These are phyloP conservation scores for Eucalyptus camaldulensis DNA, from an alignment of 345 rosid genomes.

Conservation along the genomic window DNA sequence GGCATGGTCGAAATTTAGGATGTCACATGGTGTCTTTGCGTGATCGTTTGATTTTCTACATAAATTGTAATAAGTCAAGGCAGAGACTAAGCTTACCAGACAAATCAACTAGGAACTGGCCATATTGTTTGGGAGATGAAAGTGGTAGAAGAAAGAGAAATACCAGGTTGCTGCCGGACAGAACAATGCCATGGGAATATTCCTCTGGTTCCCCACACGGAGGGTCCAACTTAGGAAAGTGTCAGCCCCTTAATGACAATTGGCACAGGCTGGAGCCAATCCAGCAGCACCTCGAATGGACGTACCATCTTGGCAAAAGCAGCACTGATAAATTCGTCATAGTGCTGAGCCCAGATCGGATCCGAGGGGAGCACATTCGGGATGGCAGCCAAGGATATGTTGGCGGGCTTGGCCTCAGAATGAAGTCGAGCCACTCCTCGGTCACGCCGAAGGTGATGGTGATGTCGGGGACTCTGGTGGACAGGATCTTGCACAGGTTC, in stretches of 20 bases:
- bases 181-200: slow-evolving; percentile 35
- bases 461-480: neutral
- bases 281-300: slow-evolving; percentile 1
- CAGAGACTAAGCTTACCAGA: neutral
- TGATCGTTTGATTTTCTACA: no score
- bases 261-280: neutral
- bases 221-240: slow-evolving; percentile 9
- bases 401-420: neutral
- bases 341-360: neutral
- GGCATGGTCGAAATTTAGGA: no score
- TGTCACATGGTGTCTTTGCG: no score
- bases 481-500: slow-evolving; percentile 12
- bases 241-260: slow-evolving; percentile 16
- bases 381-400: neutral
- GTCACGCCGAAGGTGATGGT: slow-evolving; percentile 8
- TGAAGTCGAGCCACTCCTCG: slow-evolving; percentile 11
- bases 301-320: slow-evolving; percentile 8
- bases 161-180: slow-evolving; percentile 15
- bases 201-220: slow-evolving; percentile 8
- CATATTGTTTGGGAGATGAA: slow-evolving; percentile 1
- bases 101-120: neutral
- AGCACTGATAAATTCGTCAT: neutral
- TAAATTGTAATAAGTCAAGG: no score
- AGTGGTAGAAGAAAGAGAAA: slow-evolving; percentile 8
- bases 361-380: slow-evolving; percentile 12